Conservation (phyloP, 2,329 filamentous ascomycete species). For the Ophiostoma ips region DNA sequence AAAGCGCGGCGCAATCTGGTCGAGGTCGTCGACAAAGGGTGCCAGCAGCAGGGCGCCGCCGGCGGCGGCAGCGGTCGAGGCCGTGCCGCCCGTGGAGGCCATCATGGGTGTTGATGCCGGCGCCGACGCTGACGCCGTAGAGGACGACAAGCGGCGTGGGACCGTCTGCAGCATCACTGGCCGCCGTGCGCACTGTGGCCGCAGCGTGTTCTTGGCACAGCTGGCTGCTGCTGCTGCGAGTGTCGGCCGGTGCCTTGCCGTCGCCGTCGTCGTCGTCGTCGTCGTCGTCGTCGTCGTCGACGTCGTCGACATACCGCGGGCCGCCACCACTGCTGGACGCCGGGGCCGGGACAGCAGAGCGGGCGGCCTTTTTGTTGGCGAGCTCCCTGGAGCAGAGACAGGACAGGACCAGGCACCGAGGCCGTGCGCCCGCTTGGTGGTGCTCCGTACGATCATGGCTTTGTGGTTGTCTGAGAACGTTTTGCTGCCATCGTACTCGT, state of each 20-base stretch:
- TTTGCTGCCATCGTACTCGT: no score
- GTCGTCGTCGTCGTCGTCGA: background rate
- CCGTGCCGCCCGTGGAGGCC: background rate
- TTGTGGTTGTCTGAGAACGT: background rate
- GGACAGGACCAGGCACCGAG: background rate
- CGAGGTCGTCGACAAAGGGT: slow-evolving; percentile 56
- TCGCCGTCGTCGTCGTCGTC: background rate
- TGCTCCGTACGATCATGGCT: background rate
- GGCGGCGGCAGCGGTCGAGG: background rate
- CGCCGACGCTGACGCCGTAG: background rate
- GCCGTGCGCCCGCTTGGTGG: background rate
- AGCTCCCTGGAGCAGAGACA: no score
- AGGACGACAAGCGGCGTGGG: background rate
- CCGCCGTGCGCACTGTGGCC: no score
- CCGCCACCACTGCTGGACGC: no score
- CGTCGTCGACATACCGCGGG: background rate
- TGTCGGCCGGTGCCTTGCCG: background rate
- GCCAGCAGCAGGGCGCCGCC: slow-evolving; percentile 25
- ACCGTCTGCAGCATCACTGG: no score
- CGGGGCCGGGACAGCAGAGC: background rate
- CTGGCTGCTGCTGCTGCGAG: background rate
- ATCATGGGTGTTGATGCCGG: background rate
- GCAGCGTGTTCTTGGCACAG: no score
- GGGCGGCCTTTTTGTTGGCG: no score
- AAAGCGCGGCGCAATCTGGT: slow-evolving; percentile 82